A percentile compares a stretch with the other conserved stretches of the same genome.
Conservation (phyloP, 805 yeast species). For the Kazachstania psychrophila region DNA sequence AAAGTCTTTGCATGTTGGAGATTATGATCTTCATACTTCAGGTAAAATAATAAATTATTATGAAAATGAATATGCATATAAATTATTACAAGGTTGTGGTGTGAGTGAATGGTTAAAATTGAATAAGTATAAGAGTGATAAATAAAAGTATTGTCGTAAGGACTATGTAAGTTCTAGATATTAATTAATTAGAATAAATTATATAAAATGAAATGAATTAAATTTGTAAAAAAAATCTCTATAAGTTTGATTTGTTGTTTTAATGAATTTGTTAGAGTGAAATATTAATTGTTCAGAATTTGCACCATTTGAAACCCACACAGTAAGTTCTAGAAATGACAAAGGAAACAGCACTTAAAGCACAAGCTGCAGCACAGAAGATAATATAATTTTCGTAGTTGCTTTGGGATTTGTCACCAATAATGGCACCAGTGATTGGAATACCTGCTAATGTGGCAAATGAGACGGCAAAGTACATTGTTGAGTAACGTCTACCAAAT, state of each 20-base stretch:
- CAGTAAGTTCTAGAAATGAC: slow-evolving; percentile 35
- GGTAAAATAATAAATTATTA: slow-evolving; percentile 26
- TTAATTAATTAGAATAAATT: too few species aligned
- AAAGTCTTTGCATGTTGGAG: slow-evolving; percentile 6
- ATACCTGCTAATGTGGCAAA: slow-evolving; percentile 42
- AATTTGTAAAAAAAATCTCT: too few species aligned
- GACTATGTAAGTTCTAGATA: too few species aligned
- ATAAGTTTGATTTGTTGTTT: too few species aligned
- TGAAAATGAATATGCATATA: slow-evolving; percentile 25
- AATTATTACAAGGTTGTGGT: slow-evolving; percentile 20
- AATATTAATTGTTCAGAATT: slow-evolving; percentile 12
- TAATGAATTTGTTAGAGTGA: too few species aligned
- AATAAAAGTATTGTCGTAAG: background rate
- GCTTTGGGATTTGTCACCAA: slow-evolving; percentile 30
- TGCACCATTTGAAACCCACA: slow-evolving; percentile 36
- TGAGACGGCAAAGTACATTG: slow-evolving; percentile 50
- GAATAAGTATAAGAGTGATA: slow-evolving; percentile 6
- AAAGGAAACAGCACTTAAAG: slow-evolving; percentile 35
- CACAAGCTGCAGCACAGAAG: slow-evolving; percentile 32
- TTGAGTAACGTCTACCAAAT: slow-evolving; percentile 47
- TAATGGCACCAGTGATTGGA: slow-evolving; percentile 44
- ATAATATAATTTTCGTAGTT: slow-evolving; percentile 33
- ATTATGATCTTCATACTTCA: slow-evolving; percentile 19
- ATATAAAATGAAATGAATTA: too few species aligned
- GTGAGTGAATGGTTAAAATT: slow-evolving; percentile 25